Conservation (phyloP, 2,329 filamentous ascomycete genomes). For the Teratosphaeria destructans region DNA sequence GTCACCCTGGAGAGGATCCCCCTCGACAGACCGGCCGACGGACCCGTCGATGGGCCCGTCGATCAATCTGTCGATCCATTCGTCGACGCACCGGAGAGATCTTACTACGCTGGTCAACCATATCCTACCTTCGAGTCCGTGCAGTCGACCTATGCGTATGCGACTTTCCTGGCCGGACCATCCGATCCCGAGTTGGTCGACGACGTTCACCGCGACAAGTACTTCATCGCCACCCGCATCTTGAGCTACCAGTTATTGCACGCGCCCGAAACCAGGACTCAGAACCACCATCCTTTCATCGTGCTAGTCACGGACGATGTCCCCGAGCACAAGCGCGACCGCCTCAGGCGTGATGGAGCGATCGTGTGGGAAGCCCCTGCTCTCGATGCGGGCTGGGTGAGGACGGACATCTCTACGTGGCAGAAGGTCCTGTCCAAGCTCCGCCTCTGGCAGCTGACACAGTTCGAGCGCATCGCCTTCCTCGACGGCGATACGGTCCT, state of each 20-base stretch:
- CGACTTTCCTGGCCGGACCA: slow-evolving; percentile 17
- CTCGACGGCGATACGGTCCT: slow-evolving; percentile 27
- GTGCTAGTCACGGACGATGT: slow-evolving; percentile 21
- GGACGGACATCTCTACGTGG: slow-evolving; percentile 15
- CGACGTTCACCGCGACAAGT: slow-evolving; percentile 15
- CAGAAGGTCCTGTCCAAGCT: slow-evolving; percentile 30
- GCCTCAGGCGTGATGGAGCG: slow-evolving; percentile 20
- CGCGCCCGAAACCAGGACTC: slow-evolving; percentile 18
- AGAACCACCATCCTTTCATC: slow-evolving; percentile 19
- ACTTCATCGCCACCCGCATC: slow-evolving; percentile 22
- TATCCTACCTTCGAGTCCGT: background rate
- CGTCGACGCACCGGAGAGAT: background rate
- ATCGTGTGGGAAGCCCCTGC: slow-evolving; percentile 13
- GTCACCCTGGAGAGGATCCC: background rate
- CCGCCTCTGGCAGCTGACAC: slow-evolving; percentile 28
- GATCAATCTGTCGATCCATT: background rate
- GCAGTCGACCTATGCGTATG: slow-evolving; percentile 17
- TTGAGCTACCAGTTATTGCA: slow-evolving; percentile 24
- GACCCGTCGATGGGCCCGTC: background rate
- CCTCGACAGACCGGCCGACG: background rate
- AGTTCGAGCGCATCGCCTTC: slow-evolving; percentile 28
- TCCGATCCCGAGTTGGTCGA: slow-evolving; percentile 5
- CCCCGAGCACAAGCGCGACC: slow-evolving; percentile 15
- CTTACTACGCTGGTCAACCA: background rate
- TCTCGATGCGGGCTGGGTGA: slow-evolving; percentile 9